Base-by-base conservation (phyloP, 768 basidiomycete species). In the Kwoniella dejecticola region DNA sequence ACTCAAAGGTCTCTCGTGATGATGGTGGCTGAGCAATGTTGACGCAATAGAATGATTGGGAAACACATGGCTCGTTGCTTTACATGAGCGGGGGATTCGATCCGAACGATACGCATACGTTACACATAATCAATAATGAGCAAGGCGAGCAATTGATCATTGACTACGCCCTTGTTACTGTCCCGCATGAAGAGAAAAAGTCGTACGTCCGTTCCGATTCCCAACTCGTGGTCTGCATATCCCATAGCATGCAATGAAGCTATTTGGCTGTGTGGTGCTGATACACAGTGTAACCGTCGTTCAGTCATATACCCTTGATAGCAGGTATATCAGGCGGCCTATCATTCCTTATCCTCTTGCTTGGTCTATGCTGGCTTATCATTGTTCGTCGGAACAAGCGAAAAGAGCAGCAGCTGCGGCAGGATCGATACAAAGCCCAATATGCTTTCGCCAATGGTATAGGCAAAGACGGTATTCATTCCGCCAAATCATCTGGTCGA, bases 61-160 rank as follows among this genome's bases (percentile, higher is more conserved):
- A 47, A 12, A 44, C 41, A 17, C 62, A 63, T 31, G 57, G 57
- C 11, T 57, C 65, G 6, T 27, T 67, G 11, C 48, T 67, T 4
- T 67, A 59, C 36, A 44, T 63, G 10, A 48, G 55, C 2, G 23
- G 59, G 19, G 65, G 56, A 4, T 55, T 67, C 23, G 45, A 62
- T 36, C 46, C 57, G 3, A 42, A 33, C 26, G 42, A 12, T 2
- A 41, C 44, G 5, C 65, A 67, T 56, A 53, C 50, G 7, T 52
- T 67, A 12, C 47, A 15, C 8, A 46, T 67, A 19, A 45, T 42
- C 2, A 67, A 67, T 33, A 60, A 54, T 23, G 33, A 53, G 17
- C 33, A 53, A 19, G 63, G 63, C 13, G 30, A 33, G 30, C 64
- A 65, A 29, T n/a, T 65, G 41, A 42, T 65, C 11, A 38, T 65